Evolutionary conservation across 2,329 filamentous ascomycete species (phyloP), one percentile per base, ranked within the genome.

Genomic region (Ascochyta pisi): DNA sequence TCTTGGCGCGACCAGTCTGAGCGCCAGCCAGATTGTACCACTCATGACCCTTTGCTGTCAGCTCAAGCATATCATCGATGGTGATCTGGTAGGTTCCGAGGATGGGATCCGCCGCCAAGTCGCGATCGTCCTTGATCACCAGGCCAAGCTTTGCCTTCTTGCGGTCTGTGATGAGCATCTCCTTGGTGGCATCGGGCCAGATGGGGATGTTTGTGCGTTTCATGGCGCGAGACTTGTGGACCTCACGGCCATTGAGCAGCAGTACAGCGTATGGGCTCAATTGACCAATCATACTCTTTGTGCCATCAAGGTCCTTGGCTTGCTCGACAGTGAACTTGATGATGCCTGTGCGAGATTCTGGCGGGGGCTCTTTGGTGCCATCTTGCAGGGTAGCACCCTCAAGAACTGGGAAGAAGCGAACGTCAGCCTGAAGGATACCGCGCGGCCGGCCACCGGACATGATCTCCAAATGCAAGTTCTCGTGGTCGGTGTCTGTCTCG

Each of bases 201-300:
- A 99, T 93, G 7, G 95, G 95, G 68, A 96, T 95, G 79, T 99
- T 99, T 57, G 92, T 98, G 58, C 94, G 89, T 84, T 98, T 99
- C 68, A 97, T 84, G 76, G 93, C 96, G 78, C 92, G 91, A 49
- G 93, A 96, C 53, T 87, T 84, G 68, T 96, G 92, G 4, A 98
- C 84, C 73, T 96, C 89, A 77, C 95, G 96, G 61, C 92, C 90
- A 68, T 99, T 99, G 65, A 99, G 85, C 40, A 97, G 83, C 46
- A 99, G 83, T 29, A 88, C 83, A 9, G 91, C 93, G 65, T 98
- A 99, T 1, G 95, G 95, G 76, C 92, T 98, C 42, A 99, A 87
- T 60, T 89, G 84, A 27, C 95, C 95, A 57, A 98, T 88, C 71
- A 99, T 79, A 77, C 92, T 96, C 87, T 95, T 97, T 63, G 86